A percentile compares a stretch with the other conserved stretches of the same genome.
Evolutionary conservation across 2,329 filamentous ascomycete species (phyloP).

Genomic region (Pseudogymnoascus sp.): DNA sequence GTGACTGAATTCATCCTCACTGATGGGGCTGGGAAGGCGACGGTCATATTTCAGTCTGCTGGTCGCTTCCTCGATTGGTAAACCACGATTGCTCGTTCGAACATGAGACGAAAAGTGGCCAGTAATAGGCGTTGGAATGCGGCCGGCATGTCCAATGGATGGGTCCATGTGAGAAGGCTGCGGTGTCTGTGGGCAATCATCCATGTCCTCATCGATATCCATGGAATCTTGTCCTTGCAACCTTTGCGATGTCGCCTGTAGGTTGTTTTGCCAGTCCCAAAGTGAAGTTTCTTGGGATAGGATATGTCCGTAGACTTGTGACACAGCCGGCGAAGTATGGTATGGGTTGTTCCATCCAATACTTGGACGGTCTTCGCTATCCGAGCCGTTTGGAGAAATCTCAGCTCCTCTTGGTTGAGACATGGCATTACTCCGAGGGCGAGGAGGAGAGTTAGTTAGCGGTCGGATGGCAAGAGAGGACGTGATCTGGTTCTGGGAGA

Average conservation of each 20-base stretch:
- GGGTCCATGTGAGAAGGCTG: slow-evolving; percentile 23
- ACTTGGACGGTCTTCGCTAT: slow-evolving; percentile 22
- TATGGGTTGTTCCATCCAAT: slow-evolving; percentile 20
- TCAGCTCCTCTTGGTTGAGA: slow-evolving; percentile 16
- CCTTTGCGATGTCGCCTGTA: slow-evolving; percentile 14
- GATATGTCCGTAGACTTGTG: slow-evolving; percentile 9
- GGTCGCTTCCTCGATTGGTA: slow-evolving; percentile 21
- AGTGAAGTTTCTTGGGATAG: slow-evolving; percentile 12
- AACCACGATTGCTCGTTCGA: slow-evolving; percentile 13
- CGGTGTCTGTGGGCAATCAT: slow-evolving; percentile 22
- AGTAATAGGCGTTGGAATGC: slow-evolving; percentile 29
- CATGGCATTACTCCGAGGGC: slow-evolving; percentile 12
- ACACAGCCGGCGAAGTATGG: slow-evolving; percentile 21
- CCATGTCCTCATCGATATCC: slow-evolving; percentile 27
- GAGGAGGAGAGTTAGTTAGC: slow-evolving; percentile 9
- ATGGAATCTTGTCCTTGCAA: slow-evolving; percentile 17
- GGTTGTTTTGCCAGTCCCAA: slow-evolving; percentile 12
- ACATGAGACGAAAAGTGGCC: slow-evolving; percentile 24
- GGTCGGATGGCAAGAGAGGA: slow-evolving; percentile 12
- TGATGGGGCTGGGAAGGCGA: slow-evolving; percentile 28
- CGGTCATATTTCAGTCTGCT: slow-evolving; percentile 21
- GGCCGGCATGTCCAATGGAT: slow-evolving; percentile 21
- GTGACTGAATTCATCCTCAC: slow-evolving; percentile 27
- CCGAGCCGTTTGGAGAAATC: slow-evolving; percentile 25
- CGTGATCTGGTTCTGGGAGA: slow-evolving; percentile 16